Conservation (phyloP, 2,329 filamentous ascomycete species). For the Pseudogymnoascus sp. region DNA sequence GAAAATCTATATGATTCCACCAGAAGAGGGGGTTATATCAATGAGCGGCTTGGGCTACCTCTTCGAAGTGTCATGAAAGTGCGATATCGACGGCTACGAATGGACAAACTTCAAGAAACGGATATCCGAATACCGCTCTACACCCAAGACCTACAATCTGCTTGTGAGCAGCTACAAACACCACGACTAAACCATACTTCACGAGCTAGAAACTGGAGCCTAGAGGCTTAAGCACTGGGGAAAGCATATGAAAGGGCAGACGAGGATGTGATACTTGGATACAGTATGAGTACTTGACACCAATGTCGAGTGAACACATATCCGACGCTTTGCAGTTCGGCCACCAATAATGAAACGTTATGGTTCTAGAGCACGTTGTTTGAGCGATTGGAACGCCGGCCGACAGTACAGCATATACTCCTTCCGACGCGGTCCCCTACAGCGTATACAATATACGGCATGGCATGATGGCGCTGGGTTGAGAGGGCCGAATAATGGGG, state of each 20-base stretch:
- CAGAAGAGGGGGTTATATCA: conserved; percentile 39
- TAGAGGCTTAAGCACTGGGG: too few relatives aligned
- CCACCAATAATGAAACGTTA: not conserved
- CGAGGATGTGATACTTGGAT: not conserved
- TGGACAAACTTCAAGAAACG: not conserved
- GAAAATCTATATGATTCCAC: conserved; percentile 40
- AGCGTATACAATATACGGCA: not conserved
- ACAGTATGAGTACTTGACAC: not conserved
- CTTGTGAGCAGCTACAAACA: not conserved
- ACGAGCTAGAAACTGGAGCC: too few relatives aligned
- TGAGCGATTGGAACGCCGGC: not conserved
- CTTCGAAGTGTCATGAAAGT: conserved; percentile 11
- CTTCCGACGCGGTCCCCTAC: not conserved
- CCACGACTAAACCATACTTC: too few relatives aligned
- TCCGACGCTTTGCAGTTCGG: not conserved
- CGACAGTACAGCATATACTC: not conserved
- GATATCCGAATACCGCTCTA: not conserved
- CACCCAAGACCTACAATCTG: not conserved
- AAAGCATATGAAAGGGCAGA: not conserved
- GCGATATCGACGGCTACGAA: not conserved
- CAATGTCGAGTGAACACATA: not conserved
- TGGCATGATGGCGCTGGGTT: not conserved
- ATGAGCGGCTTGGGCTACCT: conserved; percentile 26
- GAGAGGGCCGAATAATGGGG: not conserved
- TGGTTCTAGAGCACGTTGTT: not conserved